Evolutionary conservation across 1,284 basidiomycete species (phyloP).

Genomic region (Phlebopus sp.): DNA sequence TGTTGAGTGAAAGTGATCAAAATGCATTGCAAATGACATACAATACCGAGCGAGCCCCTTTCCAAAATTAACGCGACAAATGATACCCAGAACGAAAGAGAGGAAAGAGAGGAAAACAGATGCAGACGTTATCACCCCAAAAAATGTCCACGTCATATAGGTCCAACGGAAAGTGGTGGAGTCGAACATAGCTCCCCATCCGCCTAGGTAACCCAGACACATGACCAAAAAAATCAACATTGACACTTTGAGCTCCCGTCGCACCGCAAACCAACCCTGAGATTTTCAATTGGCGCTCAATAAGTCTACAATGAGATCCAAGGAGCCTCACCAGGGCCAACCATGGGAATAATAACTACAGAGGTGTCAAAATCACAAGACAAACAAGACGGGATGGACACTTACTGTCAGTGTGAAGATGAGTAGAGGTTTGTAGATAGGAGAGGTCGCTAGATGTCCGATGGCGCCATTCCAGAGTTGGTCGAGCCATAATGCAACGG

Average conservation of each 20-base stretch:
- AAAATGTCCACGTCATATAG: conserved; percentile 71
- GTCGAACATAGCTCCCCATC: conserved; percentile 71
- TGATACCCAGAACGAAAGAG: conserved; percentile 57
- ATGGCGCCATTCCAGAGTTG: conserved; percentile 67
- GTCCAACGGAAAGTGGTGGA: conserved; percentile 72
- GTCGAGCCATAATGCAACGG: conserved; percentile 74
- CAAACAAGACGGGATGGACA: conserved; percentile 9
- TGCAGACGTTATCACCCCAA: conserved; percentile 57
- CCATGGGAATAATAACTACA: conserved; percentile 67
- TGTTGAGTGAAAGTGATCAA: not conserved
- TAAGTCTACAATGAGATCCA: conserved; percentile 4
- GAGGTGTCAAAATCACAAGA: conserved; percentile 12
- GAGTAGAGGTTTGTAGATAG: conserved; percentile 53
- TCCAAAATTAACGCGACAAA: conserved; percentile 72
- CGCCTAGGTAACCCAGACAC: conserved; percentile 57
- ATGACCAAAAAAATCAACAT: conserved; percentile 64
- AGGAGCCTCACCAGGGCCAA: conserved; percentile 46
- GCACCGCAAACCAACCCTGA: conserved; percentile 73
- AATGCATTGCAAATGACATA: conserved; percentile 36
- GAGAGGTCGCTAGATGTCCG: conserved; percentile 46
- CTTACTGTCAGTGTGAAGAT: conserved; percentile 59
- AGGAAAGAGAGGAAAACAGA: conserved; percentile 57
- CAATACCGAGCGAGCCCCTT: conserved; percentile 66
- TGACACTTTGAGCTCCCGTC: conserved; percentile 56
- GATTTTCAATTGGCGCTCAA: conserved; percentile 11